Evolutionary conservation across 148 eudicot genomes (phyloP).

Genomic region (Mesembryanthemum crystallinum): DNA sequence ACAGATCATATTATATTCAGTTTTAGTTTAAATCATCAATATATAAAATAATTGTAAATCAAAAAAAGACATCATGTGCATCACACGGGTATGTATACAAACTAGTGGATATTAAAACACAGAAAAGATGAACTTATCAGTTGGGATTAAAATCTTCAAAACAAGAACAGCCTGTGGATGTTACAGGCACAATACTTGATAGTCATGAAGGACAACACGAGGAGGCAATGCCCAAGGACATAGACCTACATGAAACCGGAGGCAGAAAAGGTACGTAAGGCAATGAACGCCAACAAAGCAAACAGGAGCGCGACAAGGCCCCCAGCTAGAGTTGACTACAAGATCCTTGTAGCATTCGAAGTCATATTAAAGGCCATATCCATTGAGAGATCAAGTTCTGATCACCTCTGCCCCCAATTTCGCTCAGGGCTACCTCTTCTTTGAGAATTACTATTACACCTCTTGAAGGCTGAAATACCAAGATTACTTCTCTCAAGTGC

Average conservation of each 20-base stretch:
- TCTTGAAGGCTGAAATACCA: not conserved
- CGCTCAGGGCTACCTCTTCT: not conserved
- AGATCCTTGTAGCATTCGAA: too few relatives aligned
- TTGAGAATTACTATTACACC: not conserved
- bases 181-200: not conserved
- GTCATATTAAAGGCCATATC: not conserved
- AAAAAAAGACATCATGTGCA: too few relatives aligned
- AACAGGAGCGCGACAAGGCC: not conserved
- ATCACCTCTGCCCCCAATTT: too few relatives aligned
- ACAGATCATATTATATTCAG: too few relatives aligned
- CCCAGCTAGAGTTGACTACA: not conserved
- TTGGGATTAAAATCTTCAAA: not conserved
- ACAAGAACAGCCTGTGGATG: not conserved
- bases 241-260: not conserved
- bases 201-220: too few relatives aligned
- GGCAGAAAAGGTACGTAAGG: not conserved
- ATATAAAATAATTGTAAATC: too few relatives aligned
- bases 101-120: not conserved
- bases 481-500: not conserved
- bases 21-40: too few relatives aligned
- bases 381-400: not conserved
- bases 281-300: not conserved
- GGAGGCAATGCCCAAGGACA: too few relatives aligned
- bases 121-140: not conserved
- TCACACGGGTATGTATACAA: too few relatives aligned